A percentile compares a stretch with the other conserved stretches of the same genome.
These are phyloP conservation scores for Cladophialophora chaetospira DNA, from an alignment of 2,329 filamentous ascomycete species.

Conservation along the genomic window DNA sequence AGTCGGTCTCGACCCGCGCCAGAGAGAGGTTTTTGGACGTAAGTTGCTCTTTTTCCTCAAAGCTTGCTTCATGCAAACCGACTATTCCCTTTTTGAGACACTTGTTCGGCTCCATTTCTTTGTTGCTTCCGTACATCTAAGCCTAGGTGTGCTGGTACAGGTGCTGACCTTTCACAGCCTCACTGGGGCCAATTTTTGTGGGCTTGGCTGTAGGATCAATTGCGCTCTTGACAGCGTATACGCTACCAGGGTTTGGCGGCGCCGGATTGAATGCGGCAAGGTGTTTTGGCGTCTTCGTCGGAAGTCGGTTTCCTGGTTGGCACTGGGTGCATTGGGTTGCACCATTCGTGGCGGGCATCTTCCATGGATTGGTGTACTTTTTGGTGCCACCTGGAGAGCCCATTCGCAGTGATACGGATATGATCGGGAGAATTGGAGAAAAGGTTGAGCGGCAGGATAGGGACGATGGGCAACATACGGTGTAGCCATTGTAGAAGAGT, in stretches of 20 bases:
- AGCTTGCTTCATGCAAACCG: no score
- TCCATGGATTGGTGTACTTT: conserved; percentile 39
- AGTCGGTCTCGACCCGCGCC: conserved; percentile 56
- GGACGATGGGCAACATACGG: conserved; percentile 13
- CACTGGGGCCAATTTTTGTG: conserved; percentile 53
- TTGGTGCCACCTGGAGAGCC: conserved; percentile 30
- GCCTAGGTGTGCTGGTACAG: no score
- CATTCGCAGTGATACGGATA: neutral
- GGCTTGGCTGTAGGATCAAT: conserved; percentile 44
- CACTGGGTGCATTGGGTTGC: conserved; percentile 46
- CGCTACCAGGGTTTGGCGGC: conserved; percentile 46
- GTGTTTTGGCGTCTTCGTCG: conserved; percentile 48
- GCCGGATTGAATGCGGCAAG: conserved; percentile 50
- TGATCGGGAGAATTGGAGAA: neutral
- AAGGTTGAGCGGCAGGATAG: conserved; percentile 5
- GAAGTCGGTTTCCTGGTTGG: conserved; percentile 39
- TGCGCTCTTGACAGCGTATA: conserved; percentile 43
- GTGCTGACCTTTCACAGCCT: no score
- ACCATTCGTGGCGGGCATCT: conserved; percentile 36
- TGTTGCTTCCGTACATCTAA: no score
- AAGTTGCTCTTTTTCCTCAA: no score
- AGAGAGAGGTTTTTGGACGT: conserved; percentile 53
- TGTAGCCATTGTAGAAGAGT: neutral
- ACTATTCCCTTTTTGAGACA: no score
- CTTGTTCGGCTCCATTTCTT: no score